Evolutionary conservation across 2,329 filamentous ascomycete species (phyloP).

Genomic region (Acrocalymma vagum): DNA sequence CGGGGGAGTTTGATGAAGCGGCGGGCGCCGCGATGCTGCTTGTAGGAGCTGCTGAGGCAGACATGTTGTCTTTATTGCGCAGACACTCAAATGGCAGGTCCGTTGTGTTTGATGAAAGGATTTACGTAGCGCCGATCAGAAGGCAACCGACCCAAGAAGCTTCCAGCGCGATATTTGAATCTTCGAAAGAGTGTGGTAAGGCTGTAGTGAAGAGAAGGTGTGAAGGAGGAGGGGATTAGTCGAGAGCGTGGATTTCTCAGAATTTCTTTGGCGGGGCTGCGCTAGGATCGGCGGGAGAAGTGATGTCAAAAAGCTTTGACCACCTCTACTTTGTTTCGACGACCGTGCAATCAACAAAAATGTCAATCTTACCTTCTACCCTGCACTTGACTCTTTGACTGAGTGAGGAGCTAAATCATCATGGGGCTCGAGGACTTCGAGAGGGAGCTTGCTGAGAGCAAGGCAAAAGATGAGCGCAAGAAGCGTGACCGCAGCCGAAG

Average conservation of each 20-base stretch:
- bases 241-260: conserved; percentile 16
- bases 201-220: no score
- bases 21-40: conserved; percentile 19
- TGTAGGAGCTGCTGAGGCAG: conserved; percentile 38
- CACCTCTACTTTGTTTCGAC: conserved; percentile 17
- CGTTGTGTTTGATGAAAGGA: no score
- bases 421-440: conserved; percentile 80
- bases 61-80: conserved; percentile 51
- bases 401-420: no score
- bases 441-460: conserved; percentile 74
- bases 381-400: no score
- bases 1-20: conserved; percentile 56
- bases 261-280: conserved; percentile 45
- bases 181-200: conserved; percentile 1
- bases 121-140: no score
- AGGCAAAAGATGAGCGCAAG: conserved; percentile 61
- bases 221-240: background rate
- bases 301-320: conserved; percentile 37
- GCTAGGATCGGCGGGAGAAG: conserved; percentile 22
- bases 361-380: no score
- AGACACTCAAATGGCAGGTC: no score
- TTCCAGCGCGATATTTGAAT: background rate
- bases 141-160: no score
- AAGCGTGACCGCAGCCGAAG: conserved; percentile 55
- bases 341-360: no score